phyloP scores from a whole-genome alignment of 768 basidiomycete species.

The Termitomyces sp. region DNA sequence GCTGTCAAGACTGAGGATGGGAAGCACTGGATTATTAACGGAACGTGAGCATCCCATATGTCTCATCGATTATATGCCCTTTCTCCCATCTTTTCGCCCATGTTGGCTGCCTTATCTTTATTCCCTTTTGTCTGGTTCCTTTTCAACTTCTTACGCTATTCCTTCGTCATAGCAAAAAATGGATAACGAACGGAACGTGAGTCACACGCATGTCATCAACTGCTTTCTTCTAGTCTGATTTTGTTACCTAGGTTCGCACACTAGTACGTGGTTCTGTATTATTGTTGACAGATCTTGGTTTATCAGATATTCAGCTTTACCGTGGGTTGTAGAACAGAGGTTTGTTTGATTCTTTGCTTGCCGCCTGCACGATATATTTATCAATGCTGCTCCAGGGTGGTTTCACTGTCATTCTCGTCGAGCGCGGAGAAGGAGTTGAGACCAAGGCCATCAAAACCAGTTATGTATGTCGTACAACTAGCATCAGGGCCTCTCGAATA shows the following conservation, averaged over 20 bases:
- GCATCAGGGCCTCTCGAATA: not conserved
- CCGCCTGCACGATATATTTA: not conserved
- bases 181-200: slow-evolving; percentile 75
- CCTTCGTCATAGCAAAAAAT: slow-evolving; percentile 56
- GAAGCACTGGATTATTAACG: slow-evolving; percentile 77
- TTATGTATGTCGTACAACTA: slow-evolving; percentile 24
- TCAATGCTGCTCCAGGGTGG: slow-evolving; percentile 35
- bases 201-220: slow-evolving; percentile 13
- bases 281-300: not conserved
- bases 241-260: slow-evolving; percentile 29
- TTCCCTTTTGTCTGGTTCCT: not conserved
- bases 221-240: slow-evolving; percentile 1
- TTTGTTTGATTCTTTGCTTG: slow-evolving; percentile 7
- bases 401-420: slow-evolving; percentile 83
- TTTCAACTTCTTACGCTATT: not conserved
- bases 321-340: slow-evolving; percentile 58
- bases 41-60: slow-evolving; percentile 27
- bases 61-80: slow-evolving; percentile 1
- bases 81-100: not conserved
- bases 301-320: slow-evolving; percentile 43
- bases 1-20: slow-evolving; percentile 79
- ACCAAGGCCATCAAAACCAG: slow-evolving; percentile 83
- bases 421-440: slow-evolving; percentile 76
- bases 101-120: not conserved
- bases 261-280: slow-evolving; percentile 28